Conservation (phyloP, 805 yeast species). For the Tetrapisispora iriomotensis region DNA sequence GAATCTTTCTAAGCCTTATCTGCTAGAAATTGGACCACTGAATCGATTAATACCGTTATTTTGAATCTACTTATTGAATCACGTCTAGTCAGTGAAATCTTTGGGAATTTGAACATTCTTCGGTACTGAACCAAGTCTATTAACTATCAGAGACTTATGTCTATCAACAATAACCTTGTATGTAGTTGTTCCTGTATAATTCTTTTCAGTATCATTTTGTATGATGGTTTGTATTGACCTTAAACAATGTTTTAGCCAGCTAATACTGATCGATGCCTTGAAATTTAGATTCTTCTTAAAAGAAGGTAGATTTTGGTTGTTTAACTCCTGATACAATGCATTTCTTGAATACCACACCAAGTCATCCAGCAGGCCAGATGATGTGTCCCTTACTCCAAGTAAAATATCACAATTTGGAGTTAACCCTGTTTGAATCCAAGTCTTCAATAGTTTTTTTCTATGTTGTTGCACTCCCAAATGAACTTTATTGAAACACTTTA, state of each 20-base stretch:
- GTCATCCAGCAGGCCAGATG: constrained; percentile 18
- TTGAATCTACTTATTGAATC: neutral
- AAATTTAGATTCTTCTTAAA: constrained; percentile 13
- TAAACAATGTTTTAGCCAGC: constrained; percentile 22
- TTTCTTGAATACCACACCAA: constrained; percentile 16
- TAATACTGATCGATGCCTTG: constrained; percentile 19
- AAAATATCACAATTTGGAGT: constrained; percentile 22
- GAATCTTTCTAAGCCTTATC: no score
- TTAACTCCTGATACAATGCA: constrained; percentile 13
- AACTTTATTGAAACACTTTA: constrained; percentile 23
- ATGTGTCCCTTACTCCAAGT: constrained; percentile 22
- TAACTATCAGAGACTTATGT: neutral
- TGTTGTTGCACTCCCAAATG: constrained; percentile 16
- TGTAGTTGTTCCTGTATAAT: neutral
- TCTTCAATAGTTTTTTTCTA: constrained; percentile 23
- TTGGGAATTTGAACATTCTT: constrained; percentile 5
- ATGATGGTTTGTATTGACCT: constrained; percentile 11
- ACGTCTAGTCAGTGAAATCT: neutral
- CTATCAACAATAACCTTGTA: constrained; percentile 5
- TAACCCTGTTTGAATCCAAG: constrained; percentile 27
- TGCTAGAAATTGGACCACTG: no score
- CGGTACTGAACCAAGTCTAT: constrained; percentile 4
- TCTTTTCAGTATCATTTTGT: neutral
- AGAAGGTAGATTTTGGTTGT: constrained; percentile 10
- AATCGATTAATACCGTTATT: no score